Evolutionary conservation across 345 rosid species (phyloP), one percentile per base, ranked within the genome.

Genomic region (Syzygium jambos): DNA sequence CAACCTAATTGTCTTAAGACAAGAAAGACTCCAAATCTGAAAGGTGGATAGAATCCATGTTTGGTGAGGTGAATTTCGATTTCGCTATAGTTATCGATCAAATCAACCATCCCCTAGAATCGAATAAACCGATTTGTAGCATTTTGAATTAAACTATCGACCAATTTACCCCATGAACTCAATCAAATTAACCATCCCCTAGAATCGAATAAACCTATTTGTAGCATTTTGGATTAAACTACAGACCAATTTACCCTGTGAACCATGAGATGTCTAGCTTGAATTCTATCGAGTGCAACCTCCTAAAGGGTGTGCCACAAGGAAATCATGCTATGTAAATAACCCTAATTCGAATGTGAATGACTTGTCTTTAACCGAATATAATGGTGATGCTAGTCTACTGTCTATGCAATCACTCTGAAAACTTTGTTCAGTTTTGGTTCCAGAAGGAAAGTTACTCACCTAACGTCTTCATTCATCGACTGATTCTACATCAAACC

Each of bases 221-320:
- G 4, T 1, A 41, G 1, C 27, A 1, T 73, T 19, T 14, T 2
- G 2, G 0, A 73, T 73, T 1, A 34, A 0, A 73, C 23, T 19
- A 34, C 1, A 0, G 0, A 73, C 2, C 1, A 4, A 38, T 38
- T 25, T 38, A 19, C 22, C 25, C 0, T 2, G 2, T 17, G 46
- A 68, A 8, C 11, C 5, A 17, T 19, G 25, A 38, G 27, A 21
- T 38, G 49, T 68, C 25, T 9, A 34, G 25, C 80, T 34, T 68
- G 80, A 68, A 9, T 17, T 68, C 23, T 30, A 30, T 30, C 14
- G 0, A 17, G 7, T 19, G 4, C 46, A 73, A 30, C 7, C 23
- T 30, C 3, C 34, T 5, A 61, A 6, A n/a, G 7, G 11, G 10
- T 68, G 43, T 38, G 49, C 15, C 27, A 19, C 27, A 5, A 19